Evolutionary conservation across 1,284 basidiomycete species (phyloP).

Genomic region (Irpex sp.): DNA sequence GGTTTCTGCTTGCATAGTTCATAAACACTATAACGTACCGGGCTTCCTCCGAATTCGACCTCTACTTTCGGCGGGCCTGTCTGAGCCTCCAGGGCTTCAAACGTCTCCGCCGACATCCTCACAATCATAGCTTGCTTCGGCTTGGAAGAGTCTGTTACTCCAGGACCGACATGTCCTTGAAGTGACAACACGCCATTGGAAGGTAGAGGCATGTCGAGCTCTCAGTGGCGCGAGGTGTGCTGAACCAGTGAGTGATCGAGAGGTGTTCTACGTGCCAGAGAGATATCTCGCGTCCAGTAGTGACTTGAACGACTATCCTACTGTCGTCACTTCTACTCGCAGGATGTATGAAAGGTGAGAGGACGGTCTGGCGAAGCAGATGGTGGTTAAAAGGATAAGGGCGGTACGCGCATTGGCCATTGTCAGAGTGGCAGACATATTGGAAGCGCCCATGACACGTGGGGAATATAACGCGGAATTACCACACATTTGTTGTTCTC

Average conservation of each 20-base stretch:
- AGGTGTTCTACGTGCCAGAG: background rate
- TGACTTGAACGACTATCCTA: background rate
- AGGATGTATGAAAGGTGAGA: background rate
- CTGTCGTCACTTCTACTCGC: background rate
- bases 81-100: conserved; percentile 57
- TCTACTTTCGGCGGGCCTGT: conserved; percentile 36
- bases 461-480: background rate
- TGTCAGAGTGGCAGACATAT: background rate
- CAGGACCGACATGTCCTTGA: conserved; percentile 49
- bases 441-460: background rate
- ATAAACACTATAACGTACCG: conserved; percentile 38
- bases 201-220: conserved; percentile 58
- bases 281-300: background rate
- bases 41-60: conserved; percentile 55
- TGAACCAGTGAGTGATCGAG: background rate
- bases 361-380: background rate
- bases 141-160: conserved; percentile 49
- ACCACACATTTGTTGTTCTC: too few species aligned
- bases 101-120: conserved; percentile 63
- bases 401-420: background rate
- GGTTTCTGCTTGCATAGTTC: background rate
- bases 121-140: conserved; percentile 72
- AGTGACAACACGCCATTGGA: conserved; percentile 47
- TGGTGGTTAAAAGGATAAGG: background rate
- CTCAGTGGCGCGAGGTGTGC: conserved; percentile 6